phyloP scores from a whole-genome alignment of 441 rosid species.

The Macaranga tanarius region DNA sequence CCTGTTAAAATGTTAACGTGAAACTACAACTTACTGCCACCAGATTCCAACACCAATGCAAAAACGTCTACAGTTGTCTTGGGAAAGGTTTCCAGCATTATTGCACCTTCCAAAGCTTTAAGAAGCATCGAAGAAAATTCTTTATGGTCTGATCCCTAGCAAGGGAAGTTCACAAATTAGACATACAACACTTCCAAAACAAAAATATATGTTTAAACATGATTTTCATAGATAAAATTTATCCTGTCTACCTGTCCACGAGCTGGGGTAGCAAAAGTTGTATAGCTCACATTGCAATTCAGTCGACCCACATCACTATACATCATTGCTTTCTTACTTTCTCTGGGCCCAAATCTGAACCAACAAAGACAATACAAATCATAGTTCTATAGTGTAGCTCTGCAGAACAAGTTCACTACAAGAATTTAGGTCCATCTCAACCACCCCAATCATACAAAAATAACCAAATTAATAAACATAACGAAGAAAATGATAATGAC shows the following conservation, averaged over 20 bases:
- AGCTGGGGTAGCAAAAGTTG: conserved; percentile 66
- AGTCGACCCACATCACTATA: conserved; percentile 77
- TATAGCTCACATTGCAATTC: conserved; percentile 83
- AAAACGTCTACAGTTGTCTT: conserved; percentile 88
- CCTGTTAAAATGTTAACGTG: conserved; percentile 7
- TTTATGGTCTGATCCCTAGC: conserved; percentile 76
- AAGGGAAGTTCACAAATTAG: conserved; percentile 18
- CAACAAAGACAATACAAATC: background rate
- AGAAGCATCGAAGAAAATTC: conserved; percentile 84
- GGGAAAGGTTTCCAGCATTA: conserved; percentile 81
- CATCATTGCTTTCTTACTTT: conserved; percentile 93
- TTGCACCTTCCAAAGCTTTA: conserved; percentile 88
- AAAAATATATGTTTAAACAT: conserved; percentile 10
- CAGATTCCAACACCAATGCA: conserved; percentile 84
- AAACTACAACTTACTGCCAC: conserved; percentile 69
- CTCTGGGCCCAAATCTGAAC: conserved; percentile 91
- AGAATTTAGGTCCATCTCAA: background rate
- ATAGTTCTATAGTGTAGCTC: background rate
- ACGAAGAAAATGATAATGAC: background rate
- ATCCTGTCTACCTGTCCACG: conserved; percentile 62
- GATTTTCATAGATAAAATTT: conserved; percentile 10
- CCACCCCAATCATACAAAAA: background rate
- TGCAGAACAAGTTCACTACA: background rate
- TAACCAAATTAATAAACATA: background rate
- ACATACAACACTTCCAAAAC: conserved; percentile 18